Evolutionary conservation across 768 basidiomycete genomes (phyloP).

Genomic region (Steccherinum ochraceum): DNA sequence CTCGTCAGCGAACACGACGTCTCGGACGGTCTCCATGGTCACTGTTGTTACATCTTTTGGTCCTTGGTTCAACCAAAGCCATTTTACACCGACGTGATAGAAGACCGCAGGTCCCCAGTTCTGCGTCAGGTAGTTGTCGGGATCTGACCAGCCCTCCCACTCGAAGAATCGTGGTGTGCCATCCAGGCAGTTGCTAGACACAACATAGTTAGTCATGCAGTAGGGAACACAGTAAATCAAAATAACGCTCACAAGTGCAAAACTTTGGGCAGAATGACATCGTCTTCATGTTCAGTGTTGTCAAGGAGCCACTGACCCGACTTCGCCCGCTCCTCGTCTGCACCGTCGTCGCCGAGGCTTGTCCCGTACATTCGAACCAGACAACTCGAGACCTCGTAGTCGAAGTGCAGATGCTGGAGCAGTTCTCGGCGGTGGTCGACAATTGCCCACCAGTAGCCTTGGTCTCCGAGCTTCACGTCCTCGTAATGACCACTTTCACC

Average conservation of each 20-base stretch:
- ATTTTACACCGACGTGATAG: slow-evolving; percentile 43
- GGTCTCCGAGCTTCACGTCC: slow-evolving; percentile 44
- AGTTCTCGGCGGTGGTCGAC: slow-evolving; percentile 35
- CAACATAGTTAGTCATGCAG: slow-evolving; percentile 4
- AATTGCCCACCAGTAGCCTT: slow-evolving; percentile 51
- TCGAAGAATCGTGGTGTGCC: slow-evolving; percentile 34
- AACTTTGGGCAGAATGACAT: slow-evolving; percentile 38
- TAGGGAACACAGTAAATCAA: slow-evolving; percentile 5
- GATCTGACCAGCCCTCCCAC: slow-evolving; percentile 42
- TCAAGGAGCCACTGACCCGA: slow-evolving; percentile 19
- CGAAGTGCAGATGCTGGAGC: slow-evolving; percentile 36
- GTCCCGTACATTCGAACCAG: slow-evolving; percentile 39
- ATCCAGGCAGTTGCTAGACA: slow-evolving; percentile 36
- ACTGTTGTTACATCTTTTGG: slow-evolving; percentile 15
- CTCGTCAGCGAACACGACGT: slow-evolving; percentile 38
- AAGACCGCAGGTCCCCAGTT: slow-evolving; percentile 40
- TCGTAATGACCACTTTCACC: slow-evolving; percentile 31
- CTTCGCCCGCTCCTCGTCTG: slow-evolving; percentile 29
- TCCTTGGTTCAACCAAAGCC: slow-evolving; percentile 41
- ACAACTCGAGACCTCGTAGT: slow-evolving; percentile 45
- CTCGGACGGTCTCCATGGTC: slow-evolving; percentile 26
- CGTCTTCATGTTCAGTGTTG: slow-evolving; percentile 36
- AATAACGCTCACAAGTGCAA: slow-evolving; percentile 50
- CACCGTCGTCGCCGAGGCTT: slow-evolving; percentile 35
- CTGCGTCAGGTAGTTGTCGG: slow-evolving; percentile 28